A percentile compares a stretch with the other conserved stretches of the same genome.
These are phyloP conservation scores for Diaporthe helianthi DNA, from an alignment of 2,329 filamentous ascomycete genomes.

Conservation along the genomic window DNA sequence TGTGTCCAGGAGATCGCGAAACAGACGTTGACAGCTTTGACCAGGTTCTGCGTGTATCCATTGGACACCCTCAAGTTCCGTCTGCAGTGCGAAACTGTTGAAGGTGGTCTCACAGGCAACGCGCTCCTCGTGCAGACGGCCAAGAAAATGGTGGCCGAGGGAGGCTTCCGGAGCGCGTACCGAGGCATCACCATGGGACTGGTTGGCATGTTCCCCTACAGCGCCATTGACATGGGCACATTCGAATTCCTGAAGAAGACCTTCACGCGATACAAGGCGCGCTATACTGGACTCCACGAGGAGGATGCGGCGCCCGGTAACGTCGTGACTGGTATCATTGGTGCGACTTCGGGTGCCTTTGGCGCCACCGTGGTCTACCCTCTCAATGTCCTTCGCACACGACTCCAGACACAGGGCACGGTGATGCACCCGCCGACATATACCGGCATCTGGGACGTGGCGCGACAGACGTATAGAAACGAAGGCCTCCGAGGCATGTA, in stretches of 20 bases:
- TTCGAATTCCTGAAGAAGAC: conserved; percentile 90
- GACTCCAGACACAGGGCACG: conserved; percentile 93
- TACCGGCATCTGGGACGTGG: conserved; percentile 88
- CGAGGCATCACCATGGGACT: conserved; percentile 93
- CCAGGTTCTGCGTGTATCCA: conserved; percentile 88
- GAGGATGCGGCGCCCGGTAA: conserved; percentile 84
- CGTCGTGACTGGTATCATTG: conserved; percentile 85
- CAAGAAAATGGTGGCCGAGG: conserved; percentile 82
- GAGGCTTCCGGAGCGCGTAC: conserved; percentile 80
- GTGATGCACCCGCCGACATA: conserved; percentile 91
- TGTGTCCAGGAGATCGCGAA: neutral
- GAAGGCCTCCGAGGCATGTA: conserved; percentile 90
- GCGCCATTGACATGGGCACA: conserved; percentile 93
- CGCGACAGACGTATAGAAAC: conserved; percentile 78
- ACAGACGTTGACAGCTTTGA: conserved; percentile 31
- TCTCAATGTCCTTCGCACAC: conserved; percentile 88
- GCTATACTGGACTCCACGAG: conserved; percentile 73
- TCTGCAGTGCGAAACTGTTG: conserved; percentile 93
- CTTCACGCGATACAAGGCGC: conserved; percentile 75
- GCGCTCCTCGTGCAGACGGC: conserved; percentile 83
- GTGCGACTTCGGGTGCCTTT: conserved; percentile 88
- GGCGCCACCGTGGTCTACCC: conserved; percentile 96
- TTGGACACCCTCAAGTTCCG: conserved; percentile 82
- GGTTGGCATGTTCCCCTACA: conserved; percentile 96
- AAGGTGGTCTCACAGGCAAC: conserved; percentile 83